These are phyloP conservation scores for Orobanche coerulescens DNA, from an alignment of 257 asterid genomes.

Conservation along the genomic window DNA sequence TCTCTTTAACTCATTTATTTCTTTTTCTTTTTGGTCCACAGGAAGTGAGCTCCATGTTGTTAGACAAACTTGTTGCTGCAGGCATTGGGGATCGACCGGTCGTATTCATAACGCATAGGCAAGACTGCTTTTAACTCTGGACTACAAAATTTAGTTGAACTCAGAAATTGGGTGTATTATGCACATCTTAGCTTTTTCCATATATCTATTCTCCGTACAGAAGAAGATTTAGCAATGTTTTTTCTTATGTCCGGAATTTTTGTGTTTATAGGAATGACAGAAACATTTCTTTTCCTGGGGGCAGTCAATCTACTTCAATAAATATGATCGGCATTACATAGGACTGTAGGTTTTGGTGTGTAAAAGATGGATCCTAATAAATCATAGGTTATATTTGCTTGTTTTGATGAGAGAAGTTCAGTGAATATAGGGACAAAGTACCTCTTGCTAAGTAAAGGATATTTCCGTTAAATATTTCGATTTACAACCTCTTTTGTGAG, in stretches of 20 bases:
- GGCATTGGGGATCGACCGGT: slow-evolving; percentile 98
- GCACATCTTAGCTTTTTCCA: slow-evolving; percentile 14
- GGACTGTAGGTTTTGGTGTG: slow-evolving; percentile 14
- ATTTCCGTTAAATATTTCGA: neutral
- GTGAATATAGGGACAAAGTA: neutral
- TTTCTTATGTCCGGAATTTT: slow-evolving; percentile 9
- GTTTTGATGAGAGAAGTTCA: neutral
- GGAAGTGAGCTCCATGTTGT: slow-evolving; percentile 97
- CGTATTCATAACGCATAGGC: slow-evolving; percentile 91
- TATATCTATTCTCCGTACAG: neutral
- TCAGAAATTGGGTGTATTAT: neutral
- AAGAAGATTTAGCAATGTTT: neutral
- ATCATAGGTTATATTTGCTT: neutral
- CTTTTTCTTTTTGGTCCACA: slow-evolving; percentile 26
- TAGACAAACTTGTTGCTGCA: slow-evolving; percentile 80
- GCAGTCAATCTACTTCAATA: slow-evolving; percentile 5
- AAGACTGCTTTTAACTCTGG: slow-evolving; percentile 22
- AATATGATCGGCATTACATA: slow-evolving; percentile 4
- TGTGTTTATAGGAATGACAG: slow-evolving; percentile 2
- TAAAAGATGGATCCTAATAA: neutral
- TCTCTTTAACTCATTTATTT: slow-evolving; percentile 9
- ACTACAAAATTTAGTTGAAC: neutral
- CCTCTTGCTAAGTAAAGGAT: neutral
- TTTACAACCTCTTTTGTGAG: neutral
- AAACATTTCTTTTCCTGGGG: slow-evolving; percentile 9